Percentiles rank a stretch among this genome's conserved stretches.
These are phyloP conservation scores for Ramaria sp. DNA, from an alignment of 768 basidiomycete genomes.

Conservation along the genomic window DNA sequence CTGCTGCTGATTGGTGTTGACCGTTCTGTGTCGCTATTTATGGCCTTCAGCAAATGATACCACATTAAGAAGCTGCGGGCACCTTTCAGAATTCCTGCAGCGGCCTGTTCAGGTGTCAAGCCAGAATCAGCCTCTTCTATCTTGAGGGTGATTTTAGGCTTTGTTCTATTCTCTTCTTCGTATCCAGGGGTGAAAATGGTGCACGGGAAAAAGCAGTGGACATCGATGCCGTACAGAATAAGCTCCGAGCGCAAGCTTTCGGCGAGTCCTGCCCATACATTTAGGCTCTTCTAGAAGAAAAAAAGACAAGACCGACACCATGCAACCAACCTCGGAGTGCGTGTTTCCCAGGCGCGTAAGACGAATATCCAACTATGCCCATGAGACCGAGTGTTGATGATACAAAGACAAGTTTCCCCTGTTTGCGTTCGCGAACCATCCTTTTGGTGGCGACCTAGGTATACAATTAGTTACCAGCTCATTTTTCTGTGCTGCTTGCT, in stretches of 20 bases:
- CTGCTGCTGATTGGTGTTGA: conserved; percentile 64
- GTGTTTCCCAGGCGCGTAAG: conserved; percentile 78
- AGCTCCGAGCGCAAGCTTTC: conserved; percentile 77
- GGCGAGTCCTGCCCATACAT: conserved; percentile 50
- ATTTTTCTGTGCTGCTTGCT: conserved; percentile 11
- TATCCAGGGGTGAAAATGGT: conserved; percentile 74
- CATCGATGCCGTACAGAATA: conserved; percentile 60
- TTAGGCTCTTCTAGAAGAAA: not conserved
- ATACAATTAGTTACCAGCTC: not conserved
- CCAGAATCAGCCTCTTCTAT: conserved; percentile 70
- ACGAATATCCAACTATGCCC: conserved; percentile 65
- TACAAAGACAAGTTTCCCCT: conserved; percentile 67
- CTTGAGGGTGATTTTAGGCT: conserved; percentile 62
- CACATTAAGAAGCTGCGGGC: conserved; percentile 9
- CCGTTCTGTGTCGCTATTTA: conserved; percentile 53
- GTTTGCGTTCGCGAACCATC: conserved; percentile 44
- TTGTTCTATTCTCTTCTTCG: conserved; percentile 63
- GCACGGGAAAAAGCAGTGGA: conserved; percentile 75
- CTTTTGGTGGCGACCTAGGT: conserved; percentile 53
- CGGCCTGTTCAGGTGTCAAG: conserved; percentile 51
- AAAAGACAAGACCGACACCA: not conserved
- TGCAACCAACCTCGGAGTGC: conserved; percentile 59
- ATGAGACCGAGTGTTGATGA: conserved; percentile 68
- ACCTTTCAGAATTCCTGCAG: conserved; percentile 50
- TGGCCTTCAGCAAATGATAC: not conserved